Base-by-base conservation (phyloP, 2,329 filamentous ascomycete genomes). In the Penicillium rolfsii region DNA sequence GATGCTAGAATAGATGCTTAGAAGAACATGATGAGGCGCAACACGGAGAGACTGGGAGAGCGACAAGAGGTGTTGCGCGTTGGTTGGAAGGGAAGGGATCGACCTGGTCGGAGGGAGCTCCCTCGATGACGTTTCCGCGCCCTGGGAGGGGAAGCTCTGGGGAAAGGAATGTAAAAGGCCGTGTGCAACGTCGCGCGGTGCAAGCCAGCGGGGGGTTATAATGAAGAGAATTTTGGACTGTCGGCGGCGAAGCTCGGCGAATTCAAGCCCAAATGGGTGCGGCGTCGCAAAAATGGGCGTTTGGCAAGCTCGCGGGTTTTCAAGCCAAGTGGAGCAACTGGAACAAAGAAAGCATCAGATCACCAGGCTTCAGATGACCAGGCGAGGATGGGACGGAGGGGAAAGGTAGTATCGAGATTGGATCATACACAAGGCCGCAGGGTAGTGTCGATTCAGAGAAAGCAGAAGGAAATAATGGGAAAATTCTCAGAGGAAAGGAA, bases 331-430 rank as follows among this genome's bases (percentile, higher is more conserved):
- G 66, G 65, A 66, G 66, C 63, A 59, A 61, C 59, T 62, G 46
- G 54, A 59, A 63, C 59, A 64, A 65, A 67, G 58, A 67, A 67
- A 64, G 55, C 55, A 52, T 65, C 49, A 48, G 45, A 48, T 48
- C 30, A 30, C 14, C 45, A 30, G 19, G 55, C 55, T 49, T 65
- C 49, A 48, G 45, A 48, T 48, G 30, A 30, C 7, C 45, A 30
- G 16, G 14, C n/a, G 19, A 40, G 22, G 50, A 53, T 40, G 22
- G 14, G 33, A 38, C 33, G 7, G 62, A 52, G 35, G 40, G 58
- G 35, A 49, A 11, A 11, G 30, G 11, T 33, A 60, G 57, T 56
- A 65, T 60, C 58, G 53, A 59, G 61, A 55, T 22, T 16, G 52
- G 52, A 54, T 22, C 16, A 38, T 53, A 53, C 50, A 8, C 45